A percentile compares a stretch with the other conserved stretches of the same genome.
phyloP scores from a whole-genome alignment of 2,329 filamentous ascomycete species.

The Aspergillus pseudotamarii region DNA sequence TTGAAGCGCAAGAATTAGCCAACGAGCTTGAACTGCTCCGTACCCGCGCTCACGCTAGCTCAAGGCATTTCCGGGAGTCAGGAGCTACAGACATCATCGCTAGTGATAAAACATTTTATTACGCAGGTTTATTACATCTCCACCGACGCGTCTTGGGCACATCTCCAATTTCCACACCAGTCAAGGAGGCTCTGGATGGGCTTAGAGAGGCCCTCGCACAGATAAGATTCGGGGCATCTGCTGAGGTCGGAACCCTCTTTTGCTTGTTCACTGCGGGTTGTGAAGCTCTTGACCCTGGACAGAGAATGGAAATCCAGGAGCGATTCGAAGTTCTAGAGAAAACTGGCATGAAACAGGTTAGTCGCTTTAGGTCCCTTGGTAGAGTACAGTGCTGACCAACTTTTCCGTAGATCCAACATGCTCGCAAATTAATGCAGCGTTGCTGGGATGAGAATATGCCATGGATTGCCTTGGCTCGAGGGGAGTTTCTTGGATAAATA shows the following conservation, averaged over 20 bases:
- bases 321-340: conserved; percentile 69
- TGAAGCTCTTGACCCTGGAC: conserved; percentile 61
- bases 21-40: conserved; percentile 62
- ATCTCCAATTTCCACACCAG: conserved; percentile 58
- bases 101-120: conserved; percentile 78
- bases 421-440: conserved; percentile 43
- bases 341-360: conserved; percentile 75
- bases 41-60: conserved; percentile 40
- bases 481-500: conserved; percentile 40
- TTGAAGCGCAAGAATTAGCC: conserved; percentile 63
- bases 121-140: conserved; percentile 75
- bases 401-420: conserved; percentile 39
- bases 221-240: conserved; percentile 67
- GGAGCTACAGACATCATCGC: conserved; percentile 58
- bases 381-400: background rate
- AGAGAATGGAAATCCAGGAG: conserved; percentile 64
- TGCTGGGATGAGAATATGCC: conserved; percentile 42
- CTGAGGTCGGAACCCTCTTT: conserved; percentile 75
- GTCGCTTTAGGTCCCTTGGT: conserved; percentile 18
- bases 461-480: conserved; percentile 43
- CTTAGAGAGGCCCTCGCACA: conserved; percentile 65
- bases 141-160: conserved; percentile 72
- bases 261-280: conserved; percentile 84
- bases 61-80: conserved; percentile 43
- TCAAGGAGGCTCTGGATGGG: conserved; percentile 64